Evolutionary conservation across 1,139 yeast species (phyloP), one percentile per base, ranked within the genome.

Genomic region (Yamadazyma dushanensis): DNA sequence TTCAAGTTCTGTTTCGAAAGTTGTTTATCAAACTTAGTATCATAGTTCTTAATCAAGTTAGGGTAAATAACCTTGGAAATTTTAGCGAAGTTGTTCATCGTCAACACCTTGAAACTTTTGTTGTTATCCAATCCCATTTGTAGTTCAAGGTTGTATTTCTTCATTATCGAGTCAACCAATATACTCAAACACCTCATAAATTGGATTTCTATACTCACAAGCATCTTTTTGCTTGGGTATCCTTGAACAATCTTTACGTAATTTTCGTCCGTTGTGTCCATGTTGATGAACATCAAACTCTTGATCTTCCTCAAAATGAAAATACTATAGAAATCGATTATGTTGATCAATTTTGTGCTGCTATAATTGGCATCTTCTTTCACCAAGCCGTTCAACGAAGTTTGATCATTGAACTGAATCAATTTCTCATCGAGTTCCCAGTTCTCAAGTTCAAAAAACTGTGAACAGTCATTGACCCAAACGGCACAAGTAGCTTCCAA

Each of bases 391-490:
- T 8, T 5, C 15, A 24, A 22, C n/a, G 16, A 21, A 16, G 16
- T 13, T 8, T 9, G 26, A 8, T 22, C 30, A 8, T 38, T 33
- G 11, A 27, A 27, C 2, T 34, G 22, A 19, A 40, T 28, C 5
- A 37, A n/a, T 21, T 45, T 44, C 10, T 47, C 46, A 21, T 56
- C 57, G 13, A 61, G 53, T 34, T 62, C 69, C 75, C 76, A 70
- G 33, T 54, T 59, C 39, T 70, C 76, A 22, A 70, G 52, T 36
- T 68, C 74, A 47, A 64, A 69, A 31, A 70, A 65, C 44, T 70
- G 76, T 2, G 71, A 55, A 45, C 75, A 70, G 45, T 70, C 76
- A 45, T 70, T 70, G 2, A 70, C 68, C 76, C 76, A 70, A 1
- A 66, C 69, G 4, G 76, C 58, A 47, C 76, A 70, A 2, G 64